Evolutionary conservation across 352 stramenopile genomes (phyloP).

Genomic region (Albugo laibachii): DNA sequence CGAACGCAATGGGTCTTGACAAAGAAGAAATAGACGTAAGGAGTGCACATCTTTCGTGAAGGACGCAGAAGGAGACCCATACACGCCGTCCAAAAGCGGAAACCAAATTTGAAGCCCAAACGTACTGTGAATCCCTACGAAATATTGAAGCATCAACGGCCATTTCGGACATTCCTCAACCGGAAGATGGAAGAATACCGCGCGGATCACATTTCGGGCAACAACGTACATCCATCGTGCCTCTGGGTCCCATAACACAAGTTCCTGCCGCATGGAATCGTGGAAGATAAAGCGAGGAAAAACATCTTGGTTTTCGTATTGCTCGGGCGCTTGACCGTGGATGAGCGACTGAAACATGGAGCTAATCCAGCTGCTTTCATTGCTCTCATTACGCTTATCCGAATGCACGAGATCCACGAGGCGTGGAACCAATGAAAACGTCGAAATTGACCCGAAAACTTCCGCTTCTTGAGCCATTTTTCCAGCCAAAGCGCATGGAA

Average conservation of each 20-base stretch:
- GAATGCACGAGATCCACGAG: not conserved
- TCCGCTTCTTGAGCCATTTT: not conserved
- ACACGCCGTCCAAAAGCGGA: slow-evolving; percentile 57
- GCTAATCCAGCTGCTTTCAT: slow-evolving; percentile 21
- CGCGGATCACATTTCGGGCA: slow-evolving; percentile 43
- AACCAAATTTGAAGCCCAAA: slow-evolving; percentile 61
- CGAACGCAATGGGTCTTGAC: slow-evolving; percentile 57
- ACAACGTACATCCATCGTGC: slow-evolving; percentile 37
- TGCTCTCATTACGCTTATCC: not conserved
- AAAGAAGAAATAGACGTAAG: slow-evolving; percentile 48
- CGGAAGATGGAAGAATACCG: slow-evolving; percentile 27
- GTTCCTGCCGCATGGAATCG: not conserved
- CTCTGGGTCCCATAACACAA: slow-evolving; percentile 49
- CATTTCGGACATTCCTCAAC: slow-evolving; percentile 19
- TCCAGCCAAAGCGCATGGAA: not conserved
- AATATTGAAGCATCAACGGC: slow-evolving; percentile 35
- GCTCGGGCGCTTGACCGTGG: slow-evolving; percentile 39
- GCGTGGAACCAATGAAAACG: slow-evolving; percentile 3
- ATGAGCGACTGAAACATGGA: slow-evolving; percentile 35
- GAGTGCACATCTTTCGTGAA: slow-evolving; percentile 16
- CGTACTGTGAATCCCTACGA: slow-evolving; percentile 50
- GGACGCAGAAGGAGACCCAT: slow-evolving; percentile 5
- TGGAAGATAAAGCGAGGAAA: slow-evolving; percentile 24
- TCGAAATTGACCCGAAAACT: too few relatives aligned
- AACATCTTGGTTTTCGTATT: slow-evolving; percentile 47